Evolutionary conservation across 2,329 filamentous ascomycete genomes (phyloP), one percentile per base, ranked within the genome.

Genomic region (Pseudocercospora fijiensis): DNA sequence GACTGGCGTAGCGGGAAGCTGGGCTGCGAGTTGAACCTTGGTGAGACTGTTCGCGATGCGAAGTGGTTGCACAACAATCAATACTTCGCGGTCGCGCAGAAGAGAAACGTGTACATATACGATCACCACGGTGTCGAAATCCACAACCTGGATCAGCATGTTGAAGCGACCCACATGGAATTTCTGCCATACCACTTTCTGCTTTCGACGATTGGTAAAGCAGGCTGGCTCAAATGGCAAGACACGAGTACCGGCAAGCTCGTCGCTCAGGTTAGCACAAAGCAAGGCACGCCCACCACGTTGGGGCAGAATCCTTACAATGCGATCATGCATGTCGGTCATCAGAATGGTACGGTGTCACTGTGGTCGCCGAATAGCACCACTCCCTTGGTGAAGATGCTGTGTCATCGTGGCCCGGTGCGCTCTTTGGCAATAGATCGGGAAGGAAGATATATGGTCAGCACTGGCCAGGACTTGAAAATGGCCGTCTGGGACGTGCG

Each of bases 401-500:
- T 97, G 41, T 91, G 92, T 13, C 94, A 99, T 78, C 86, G 87
- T 62, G 95, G 95, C 4, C 95, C 95, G 0, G 92, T 99, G 3
- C 87, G 93, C 61, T 88, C 90, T 10, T 76, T 97, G 56, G 91
- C 91, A 1, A 84, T 98, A 47, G 94, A 99, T 75, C 86, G 93
- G 64, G 90, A 94, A 76, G 95, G 95, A 22, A 87, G 90, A 62
- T 99, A 97, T 80, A 97, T 98, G 94, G 92, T 96, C 10, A 92
- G 92, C 3, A 89, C 91, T 0, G 94, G 93, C 1, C 92, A 96
- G 75, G 94, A 97, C 76, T 83, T 88, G 69, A 91, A 90, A 75
- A 96, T 96, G 90, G 88, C 90, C n/a, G 88, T 96, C 11, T 97
- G 94, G 92, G 94, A 98, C 75, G 89, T 98, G 67, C 87, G 94